phyloP scores from a whole-genome alignment of 2,329 filamentous ascomycete genomes.

The Beauveria varroae region DNA sequence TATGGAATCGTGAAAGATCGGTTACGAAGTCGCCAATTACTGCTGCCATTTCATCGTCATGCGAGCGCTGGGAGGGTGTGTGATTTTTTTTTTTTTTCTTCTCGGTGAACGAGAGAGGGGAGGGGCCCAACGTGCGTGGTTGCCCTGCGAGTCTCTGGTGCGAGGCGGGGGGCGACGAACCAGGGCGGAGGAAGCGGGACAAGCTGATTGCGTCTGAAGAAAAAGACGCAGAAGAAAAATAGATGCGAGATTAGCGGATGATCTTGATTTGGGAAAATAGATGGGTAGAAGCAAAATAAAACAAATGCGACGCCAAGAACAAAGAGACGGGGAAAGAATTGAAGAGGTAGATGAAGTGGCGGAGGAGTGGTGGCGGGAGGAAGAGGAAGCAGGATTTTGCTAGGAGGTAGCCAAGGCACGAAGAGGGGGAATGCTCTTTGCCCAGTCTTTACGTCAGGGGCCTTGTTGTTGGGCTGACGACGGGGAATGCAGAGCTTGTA shows the following conservation, averaged over 20 bases:
- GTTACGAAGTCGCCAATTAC: constrained; percentile 66
- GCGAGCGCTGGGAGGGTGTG: background rate
- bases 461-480: background rate
- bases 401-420: background rate
- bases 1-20: constrained; percentile 63
- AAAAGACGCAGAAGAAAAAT: background rate
- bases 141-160: constrained; percentile 12
- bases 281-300: background rate
- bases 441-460: too few relatives aligned
- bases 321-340: background rate
- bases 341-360: constrained; percentile 4
- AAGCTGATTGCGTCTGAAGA: background rate
- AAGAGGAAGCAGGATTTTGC: background rate
- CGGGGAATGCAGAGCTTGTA: background rate
- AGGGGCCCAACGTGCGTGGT: background rate
- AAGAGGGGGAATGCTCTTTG: background rate
- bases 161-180: background rate
- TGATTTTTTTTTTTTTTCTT: background rate
- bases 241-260: background rate
- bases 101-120: constrained; percentile 2
- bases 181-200: background rate
- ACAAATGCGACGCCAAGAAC: constrained; percentile 3
- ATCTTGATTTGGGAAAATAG: background rate
- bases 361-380: background rate
- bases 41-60: constrained; percentile 51